A percentile compares a stretch with the other conserved stretches of the same genome.
phyloP scores from a whole-genome alignment of 2,329 filamentous ascomycete species.

The Dothiorella sarmentorum region DNA sequence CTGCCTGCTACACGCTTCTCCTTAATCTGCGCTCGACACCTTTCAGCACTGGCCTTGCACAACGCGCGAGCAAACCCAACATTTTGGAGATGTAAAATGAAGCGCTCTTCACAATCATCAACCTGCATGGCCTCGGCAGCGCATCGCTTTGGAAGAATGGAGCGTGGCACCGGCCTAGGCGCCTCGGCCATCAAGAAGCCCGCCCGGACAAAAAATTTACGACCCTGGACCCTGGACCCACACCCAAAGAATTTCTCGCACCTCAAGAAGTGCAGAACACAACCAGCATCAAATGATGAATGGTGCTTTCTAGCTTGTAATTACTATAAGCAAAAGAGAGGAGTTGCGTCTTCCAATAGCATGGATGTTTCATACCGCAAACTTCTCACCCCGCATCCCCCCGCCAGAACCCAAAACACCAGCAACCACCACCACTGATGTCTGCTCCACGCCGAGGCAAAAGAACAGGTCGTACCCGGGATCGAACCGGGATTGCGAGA shows the following conservation, averaged over 20 bases:
- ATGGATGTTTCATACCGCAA: too few relatives aligned
- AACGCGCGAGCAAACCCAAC: too few relatives aligned
- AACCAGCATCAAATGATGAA: background rate
- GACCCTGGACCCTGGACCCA: background rate
- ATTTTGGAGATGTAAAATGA: too few relatives aligned
- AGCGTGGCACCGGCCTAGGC: background rate
- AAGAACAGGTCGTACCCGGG: conserved; percentile 16
- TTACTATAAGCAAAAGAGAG: background rate
- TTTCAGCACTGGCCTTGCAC: too few relatives aligned
- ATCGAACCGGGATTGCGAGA: conserved; percentile 17
- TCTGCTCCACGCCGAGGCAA: background rate
- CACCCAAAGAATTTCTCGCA: background rate
- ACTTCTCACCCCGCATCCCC: too few relatives aligned
- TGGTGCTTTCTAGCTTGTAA: too few relatives aligned
- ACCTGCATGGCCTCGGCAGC: too few relatives aligned
- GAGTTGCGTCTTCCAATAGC: too few relatives aligned
- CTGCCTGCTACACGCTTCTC: too few relatives aligned
- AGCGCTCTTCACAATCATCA: too few relatives aligned
- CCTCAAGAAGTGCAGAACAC: background rate
- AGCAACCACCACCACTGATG: background rate
- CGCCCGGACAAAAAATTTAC: conserved; percentile 4
- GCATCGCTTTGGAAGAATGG: background rate
- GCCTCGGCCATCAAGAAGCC: background rate
- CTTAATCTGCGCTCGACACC: too few relatives aligned
- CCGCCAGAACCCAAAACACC: background rate